These are phyloP conservation scores for Crotalaria pallida DNA, from an alignment of 306 rosid genomes.

Conservation along the genomic window DNA sequence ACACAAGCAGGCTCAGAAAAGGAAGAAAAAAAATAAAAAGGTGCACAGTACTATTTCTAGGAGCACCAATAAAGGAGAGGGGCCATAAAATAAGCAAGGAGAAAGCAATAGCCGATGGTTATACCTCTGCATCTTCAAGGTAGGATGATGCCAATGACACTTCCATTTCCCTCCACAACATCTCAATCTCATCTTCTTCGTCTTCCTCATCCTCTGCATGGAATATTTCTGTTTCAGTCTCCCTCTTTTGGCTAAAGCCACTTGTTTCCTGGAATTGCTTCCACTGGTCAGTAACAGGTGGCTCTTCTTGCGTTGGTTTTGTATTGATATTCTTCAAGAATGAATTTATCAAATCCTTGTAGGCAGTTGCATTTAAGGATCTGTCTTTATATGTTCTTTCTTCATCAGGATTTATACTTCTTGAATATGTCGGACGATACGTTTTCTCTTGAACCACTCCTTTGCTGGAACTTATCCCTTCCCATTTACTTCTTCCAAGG, in stretches of 20 bases:
- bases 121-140: constrained; percentile 64
- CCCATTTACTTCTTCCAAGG: constrained; percentile 50
- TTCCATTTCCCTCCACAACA: constrained; percentile 88
- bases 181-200: constrained; percentile 58
- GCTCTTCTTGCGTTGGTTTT: constrained; percentile 36
- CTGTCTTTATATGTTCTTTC: constrained; percentile 42
- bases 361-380: constrained; percentile 64
- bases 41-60: background rate
- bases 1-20: constrained; percentile 22
- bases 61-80: background rate
- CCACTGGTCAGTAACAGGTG: constrained; percentile 69
- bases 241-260: constrained; percentile 17
- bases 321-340: constrained; percentile 61
- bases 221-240: constrained; percentile 24
- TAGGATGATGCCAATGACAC: constrained; percentile 65
- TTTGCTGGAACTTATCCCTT: constrained; percentile 30
- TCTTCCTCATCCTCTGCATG: constrained; percentile 37
- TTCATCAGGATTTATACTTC: constrained; percentile 25
- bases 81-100: background rate
- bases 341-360: constrained; percentile 68
- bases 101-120: background rate
- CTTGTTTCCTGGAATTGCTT: constrained; percentile 38
- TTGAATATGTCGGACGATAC: constrained; percentile 18
- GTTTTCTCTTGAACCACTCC: constrained; percentile 22
- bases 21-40: no score